Conservation (phyloP, 208 protist genomes). For the Crithidia bombi region DNA sequence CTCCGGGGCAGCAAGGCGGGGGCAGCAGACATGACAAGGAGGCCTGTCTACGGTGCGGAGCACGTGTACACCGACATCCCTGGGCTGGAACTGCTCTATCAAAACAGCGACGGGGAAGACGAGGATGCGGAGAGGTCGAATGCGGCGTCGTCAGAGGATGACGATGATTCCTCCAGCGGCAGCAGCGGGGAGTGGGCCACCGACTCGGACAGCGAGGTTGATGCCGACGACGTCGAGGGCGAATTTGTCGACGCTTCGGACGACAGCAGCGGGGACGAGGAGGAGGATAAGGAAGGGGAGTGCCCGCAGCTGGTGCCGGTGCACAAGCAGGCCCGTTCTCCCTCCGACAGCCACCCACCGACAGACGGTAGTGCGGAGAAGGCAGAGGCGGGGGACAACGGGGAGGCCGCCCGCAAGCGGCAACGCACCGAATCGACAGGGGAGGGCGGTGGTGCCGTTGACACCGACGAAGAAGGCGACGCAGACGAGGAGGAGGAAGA, state of each 20-base stretch:
- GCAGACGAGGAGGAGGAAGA: constrained; percentile 20
- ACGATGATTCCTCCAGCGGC: constrained; percentile 26
- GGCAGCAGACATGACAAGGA: constrained; percentile 31
- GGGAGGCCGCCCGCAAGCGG: constrained; percentile 7
- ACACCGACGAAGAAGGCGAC: neutral
- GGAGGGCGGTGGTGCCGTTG: too few relatives aligned
- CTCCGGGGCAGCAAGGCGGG: constrained; percentile 80
- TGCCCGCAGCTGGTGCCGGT: constrained; percentile 75
- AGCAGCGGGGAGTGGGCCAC: constrained; percentile 76
- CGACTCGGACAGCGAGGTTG: constrained; percentile 69
- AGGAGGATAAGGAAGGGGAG: constrained; percentile 43
- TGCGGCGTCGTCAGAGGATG: constrained; percentile 5
- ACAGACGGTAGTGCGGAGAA: neutral
- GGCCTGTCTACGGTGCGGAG: constrained; percentile 72
- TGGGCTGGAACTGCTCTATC: constrained; percentile 86
- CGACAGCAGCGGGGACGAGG: constrained; percentile 38
- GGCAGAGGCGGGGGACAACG: constrained; percentile 8
- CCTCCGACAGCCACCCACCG: neutral
- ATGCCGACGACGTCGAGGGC: constrained; percentile 75
- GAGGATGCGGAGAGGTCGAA: constrained; percentile 52
- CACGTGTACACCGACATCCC: constrained; percentile 87
- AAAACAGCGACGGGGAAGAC: constrained; percentile 53
- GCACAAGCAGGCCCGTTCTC: constrained; percentile 11
- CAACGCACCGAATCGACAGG: constrained; percentile 2
- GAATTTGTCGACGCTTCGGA: constrained; percentile 71